These are phyloP conservation scores for Boeremia lycopersici DNA, from an alignment of 2,329 filamentous ascomycete species.

Conservation along the genomic window DNA sequence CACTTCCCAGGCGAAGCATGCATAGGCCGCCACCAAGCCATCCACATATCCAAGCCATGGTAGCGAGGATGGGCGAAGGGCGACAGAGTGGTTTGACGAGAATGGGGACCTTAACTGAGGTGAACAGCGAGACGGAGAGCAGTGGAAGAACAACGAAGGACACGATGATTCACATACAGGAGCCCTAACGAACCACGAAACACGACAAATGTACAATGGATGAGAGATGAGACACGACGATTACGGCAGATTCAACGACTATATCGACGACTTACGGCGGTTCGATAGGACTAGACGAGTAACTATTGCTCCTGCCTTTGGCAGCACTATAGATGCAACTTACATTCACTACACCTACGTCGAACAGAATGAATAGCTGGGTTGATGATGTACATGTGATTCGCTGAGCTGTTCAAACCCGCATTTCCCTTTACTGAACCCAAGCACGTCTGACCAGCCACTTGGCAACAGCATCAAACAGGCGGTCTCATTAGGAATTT, in stretches of 20 bases:
- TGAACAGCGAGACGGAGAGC: constrained; percentile 1
- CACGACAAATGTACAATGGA: constrained; percentile 6
- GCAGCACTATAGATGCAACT: background rate
- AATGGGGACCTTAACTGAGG: constrained; percentile 27
- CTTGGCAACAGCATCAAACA: no score
- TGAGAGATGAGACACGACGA: background rate
- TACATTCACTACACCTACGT: background rate
- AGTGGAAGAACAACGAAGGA: constrained; percentile 23
- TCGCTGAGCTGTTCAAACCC: background rate
- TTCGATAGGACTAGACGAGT: background rate
- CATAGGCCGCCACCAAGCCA: constrained; percentile 28
- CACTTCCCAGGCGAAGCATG: constrained; percentile 5
- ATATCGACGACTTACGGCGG: constrained; percentile 1
- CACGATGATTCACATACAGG: constrained; percentile 29
- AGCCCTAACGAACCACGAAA: constrained; percentile 9
- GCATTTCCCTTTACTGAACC: background rate
- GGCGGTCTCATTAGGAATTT: no score
- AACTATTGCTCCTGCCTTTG: background rate
- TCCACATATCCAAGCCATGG: constrained; percentile 40
- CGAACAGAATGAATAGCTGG: background rate
- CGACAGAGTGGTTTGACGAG: constrained; percentile 32
- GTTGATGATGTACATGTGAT: no score
- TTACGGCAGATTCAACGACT: constrained; percentile 2
- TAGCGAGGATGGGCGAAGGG: constrained; percentile 35
- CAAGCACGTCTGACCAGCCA: no score